Evolutionary conservation across 208 protist species (phyloP), one percentile per base, ranked within the genome.

Genomic region (Leishmania martiniquensis): DNA sequence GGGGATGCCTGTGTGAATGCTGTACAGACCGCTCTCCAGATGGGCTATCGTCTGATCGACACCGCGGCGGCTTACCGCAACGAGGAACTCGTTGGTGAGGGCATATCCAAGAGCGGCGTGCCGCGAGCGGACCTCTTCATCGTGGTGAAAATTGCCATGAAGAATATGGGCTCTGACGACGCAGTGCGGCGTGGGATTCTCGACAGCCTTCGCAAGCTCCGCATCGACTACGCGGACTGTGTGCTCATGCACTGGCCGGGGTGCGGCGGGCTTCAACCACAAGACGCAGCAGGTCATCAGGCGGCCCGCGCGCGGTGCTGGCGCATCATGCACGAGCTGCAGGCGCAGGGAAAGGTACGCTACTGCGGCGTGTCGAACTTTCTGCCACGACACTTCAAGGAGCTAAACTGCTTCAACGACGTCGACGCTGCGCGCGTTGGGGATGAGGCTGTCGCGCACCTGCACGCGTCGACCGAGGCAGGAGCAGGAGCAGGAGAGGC

Each of bases 191-290:
- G 62, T 1, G 81, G 89, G 29, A 86, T 96, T 29, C 66, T 85
- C 32, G 83, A 89, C 13, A 96, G 92, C 74, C 60, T 97, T 39
- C 69, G 72, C 1, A 82, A 85, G 73, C 81, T 97, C 6, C 82
- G 87, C 42, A 91, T 95, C 72, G 81, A 39, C 13, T 96, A 95
- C 80, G 90, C 89, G 9, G 92, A 97, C 67, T 85, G 82, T 34
- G 88, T 95, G 71, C 57, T 97, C 34, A 84, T 96, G 75, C 94
- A 97, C 85, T 97, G 94, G 92, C 94, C 94, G 1, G 94, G 89
- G 29, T 93, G 91, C 63, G 87, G 87, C 20, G 91, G 91, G 4
- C 72, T 85, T 45, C 76, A 86, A 75, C 85, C 85, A 7, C 70
- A 86, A 3, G 89, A 93, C 55, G 80, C 75, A 0, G 86, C 66